These are phyloP conservation scores for Tritrichomonas musculus DNA, from an alignment of 208 protist species.

Conservation along the genomic window DNA sequence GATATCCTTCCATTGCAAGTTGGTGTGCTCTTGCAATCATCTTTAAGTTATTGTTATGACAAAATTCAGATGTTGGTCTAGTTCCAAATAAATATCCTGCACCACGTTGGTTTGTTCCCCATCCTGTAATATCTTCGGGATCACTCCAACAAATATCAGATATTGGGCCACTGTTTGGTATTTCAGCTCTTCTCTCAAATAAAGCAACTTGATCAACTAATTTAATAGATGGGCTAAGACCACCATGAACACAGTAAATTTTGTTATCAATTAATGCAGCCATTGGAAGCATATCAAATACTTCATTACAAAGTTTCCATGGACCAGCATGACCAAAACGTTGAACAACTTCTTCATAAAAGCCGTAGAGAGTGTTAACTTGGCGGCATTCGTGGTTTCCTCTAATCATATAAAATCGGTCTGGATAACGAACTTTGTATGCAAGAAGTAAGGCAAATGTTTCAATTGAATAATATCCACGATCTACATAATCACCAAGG, in stretches of 20 bases:
- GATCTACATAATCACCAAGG: slow-evolving; percentile 31
- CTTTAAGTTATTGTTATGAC: slow-evolving; percentile 91
- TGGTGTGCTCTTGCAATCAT: slow-evolving; percentile 71
- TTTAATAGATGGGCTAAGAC: slow-evolving; percentile 60
- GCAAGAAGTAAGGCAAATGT: slow-evolving; percentile 30
- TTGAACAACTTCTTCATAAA: slow-evolving; percentile 72
- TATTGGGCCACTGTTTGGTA: slow-evolving; percentile 56
- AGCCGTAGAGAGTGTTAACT: slow-evolving; percentile 80
- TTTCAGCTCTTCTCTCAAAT: slow-evolving; percentile 79
- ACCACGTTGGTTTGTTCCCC: slow-evolving; percentile 87
- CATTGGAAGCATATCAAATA: slow-evolving; percentile 74
- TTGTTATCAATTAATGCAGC: slow-evolving; percentile 57
- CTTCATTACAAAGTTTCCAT: slow-evolving; percentile 69
- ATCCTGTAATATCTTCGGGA: slow-evolving; percentile 66
- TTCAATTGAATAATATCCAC: slow-evolving; percentile 35
- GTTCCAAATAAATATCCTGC: slow-evolving; percentile 79
- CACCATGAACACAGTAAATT: slow-evolving; percentile 82
- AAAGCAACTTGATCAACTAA: slow-evolving; percentile 66
- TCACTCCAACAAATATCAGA: slow-evolving; percentile 52
- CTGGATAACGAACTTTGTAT: slow-evolving; percentile 59
- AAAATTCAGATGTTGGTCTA: slow-evolving; percentile 94
- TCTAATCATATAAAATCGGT: slow-evolving; percentile 71
- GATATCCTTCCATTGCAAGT: slow-evolving; percentile 75
- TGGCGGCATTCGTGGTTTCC: slow-evolving; percentile 83
- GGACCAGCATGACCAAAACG: slow-evolving; percentile 74